These are phyloP conservation scores for Chimonanthus praecox DNA, from an alignment of 164 flowering plant genomes.

Conservation along the genomic window DNA sequence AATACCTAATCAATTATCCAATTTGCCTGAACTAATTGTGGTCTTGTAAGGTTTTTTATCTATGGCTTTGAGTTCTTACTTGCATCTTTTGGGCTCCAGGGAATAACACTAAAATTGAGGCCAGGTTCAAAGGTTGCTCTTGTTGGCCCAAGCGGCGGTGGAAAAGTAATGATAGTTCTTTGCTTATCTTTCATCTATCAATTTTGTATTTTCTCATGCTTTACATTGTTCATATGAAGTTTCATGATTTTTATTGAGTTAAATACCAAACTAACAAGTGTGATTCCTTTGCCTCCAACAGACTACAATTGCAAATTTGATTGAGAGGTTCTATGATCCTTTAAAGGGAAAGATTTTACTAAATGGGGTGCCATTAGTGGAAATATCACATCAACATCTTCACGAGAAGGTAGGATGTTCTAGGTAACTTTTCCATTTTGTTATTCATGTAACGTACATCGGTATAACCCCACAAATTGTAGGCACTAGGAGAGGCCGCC, in stretches of 20 bases:
- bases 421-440: too few species aligned
- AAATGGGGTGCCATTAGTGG: conserved; percentile 76
- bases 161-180: conserved; percentile 51
- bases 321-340: conserved; percentile 94
- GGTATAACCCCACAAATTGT: too few species aligned
- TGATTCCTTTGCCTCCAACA: conserved; percentile 29
- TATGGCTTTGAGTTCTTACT: background rate
- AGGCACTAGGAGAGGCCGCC: too few species aligned
- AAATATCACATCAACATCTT: conserved; percentile 82
- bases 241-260: background rate
- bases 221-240: background rate
- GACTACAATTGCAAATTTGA: conserved; percentile 94
- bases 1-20: background rate
- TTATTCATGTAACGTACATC: too few species aligned
- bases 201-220: background rate
- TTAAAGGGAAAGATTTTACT: conserved; percentile 71
- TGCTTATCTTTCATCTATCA: background rate
- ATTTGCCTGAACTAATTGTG: background rate
- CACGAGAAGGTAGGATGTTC: conserved; percentile 66
- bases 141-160: conserved; percentile 99
- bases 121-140: conserved; percentile 97
- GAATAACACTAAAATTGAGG: conserved; percentile 61
- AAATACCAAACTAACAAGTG: background rate
- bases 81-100: conserved; percentile 34
- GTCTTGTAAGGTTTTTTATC: background rate